Base-by-base conservation (phyloP, 148 eudicot genomes). In the Cornus controversa region DNA sequence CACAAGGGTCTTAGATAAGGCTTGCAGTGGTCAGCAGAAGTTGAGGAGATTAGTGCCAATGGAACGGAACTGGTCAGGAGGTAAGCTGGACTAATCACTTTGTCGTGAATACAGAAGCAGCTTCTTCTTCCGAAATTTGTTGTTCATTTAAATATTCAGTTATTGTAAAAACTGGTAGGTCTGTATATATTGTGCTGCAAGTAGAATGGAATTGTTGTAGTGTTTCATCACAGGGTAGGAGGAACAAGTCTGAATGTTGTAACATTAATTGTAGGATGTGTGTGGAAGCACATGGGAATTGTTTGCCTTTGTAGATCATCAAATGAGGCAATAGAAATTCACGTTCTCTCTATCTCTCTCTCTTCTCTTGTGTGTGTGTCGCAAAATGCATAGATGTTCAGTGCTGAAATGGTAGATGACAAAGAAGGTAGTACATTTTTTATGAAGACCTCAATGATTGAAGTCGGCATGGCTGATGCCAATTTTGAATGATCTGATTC, bases 51-150 rank as follows among this genome's bases (percentile, higher is more conserved):
- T 85, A 69, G 66, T 84, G 42, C 87, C 82, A 10, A 74, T 81
- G 84, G 92, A 87, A 45, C 87, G 87, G 89, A 85, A 74, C 72
- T 70, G 88, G 72, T 67, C 80, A 67, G 86, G 80, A 50, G 86
- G 84, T 69, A 82, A 89, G 88, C 66, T 78, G 66, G 68, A 45
- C 45, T 83, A 72, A 80, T 31, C 27, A 40, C 15, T 65, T 65
- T 65, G 40, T 45, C 34, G 57, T 8, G 29, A 20, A 22, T 47
- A 14, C 50, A 63, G 36, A 37, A 57, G 70, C 72, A 63, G 34
- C 34, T 67, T 66, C 74, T 67, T 58, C 71, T 67, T 62, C 45
- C n/a, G 72, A 62, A 25, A 66, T 72, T 58, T 71, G 71, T 65
- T 71, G 87, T 70, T 80, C 71, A 67, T 71, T 75, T 25, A 37